phyloP scores from a whole-genome alignment of 805 yeast genomes.

The Candida insectalens region DNA sequence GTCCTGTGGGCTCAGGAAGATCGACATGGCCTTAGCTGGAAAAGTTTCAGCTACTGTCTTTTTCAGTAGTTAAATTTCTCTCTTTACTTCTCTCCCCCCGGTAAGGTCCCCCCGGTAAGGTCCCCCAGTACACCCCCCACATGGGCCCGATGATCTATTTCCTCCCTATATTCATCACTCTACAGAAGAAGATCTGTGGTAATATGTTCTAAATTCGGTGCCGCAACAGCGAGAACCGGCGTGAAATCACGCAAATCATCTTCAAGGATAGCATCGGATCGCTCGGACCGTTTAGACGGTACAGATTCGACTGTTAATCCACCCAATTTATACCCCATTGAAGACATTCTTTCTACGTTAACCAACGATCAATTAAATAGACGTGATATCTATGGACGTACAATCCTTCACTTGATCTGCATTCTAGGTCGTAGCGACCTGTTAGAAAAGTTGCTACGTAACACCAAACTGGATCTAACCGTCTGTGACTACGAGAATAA shows the following conservation, averaged over 20 bases:
- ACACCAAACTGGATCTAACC: constrained; percentile 35
- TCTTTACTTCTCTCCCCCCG: too few species aligned
- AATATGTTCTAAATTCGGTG: too few species aligned
- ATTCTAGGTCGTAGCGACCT: constrained; percentile 38
- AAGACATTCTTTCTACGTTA: constrained; percentile 18
- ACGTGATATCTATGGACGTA: constrained; percentile 62
- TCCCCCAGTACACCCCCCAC: not conserved
- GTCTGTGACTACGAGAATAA: constrained; percentile 64
- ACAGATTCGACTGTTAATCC: too few species aligned
- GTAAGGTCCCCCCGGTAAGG: not conserved
- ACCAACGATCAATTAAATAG: constrained; percentile 29
- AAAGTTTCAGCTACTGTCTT: too few species aligned
- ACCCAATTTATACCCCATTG: too few species aligned
- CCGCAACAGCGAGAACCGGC: too few species aligned
- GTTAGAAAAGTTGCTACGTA: constrained; percentile 36
- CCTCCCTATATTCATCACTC: too few species aligned
- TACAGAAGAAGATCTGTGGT: too few species aligned
- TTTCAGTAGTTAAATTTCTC: too few species aligned
- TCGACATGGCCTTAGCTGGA: constrained; percentile 58
- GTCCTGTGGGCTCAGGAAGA: constrained; percentile 42
- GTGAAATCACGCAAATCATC: too few species aligned
- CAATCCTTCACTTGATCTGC: constrained; percentile 48
- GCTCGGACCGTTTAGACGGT: too few species aligned
- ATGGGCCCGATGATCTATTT: not conserved
- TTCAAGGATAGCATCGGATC: too few species aligned